Evolutionary conservation across 495 filamentous ascomycete species (phyloP).

Genomic region (Chaetomium cochliodes): DNA sequence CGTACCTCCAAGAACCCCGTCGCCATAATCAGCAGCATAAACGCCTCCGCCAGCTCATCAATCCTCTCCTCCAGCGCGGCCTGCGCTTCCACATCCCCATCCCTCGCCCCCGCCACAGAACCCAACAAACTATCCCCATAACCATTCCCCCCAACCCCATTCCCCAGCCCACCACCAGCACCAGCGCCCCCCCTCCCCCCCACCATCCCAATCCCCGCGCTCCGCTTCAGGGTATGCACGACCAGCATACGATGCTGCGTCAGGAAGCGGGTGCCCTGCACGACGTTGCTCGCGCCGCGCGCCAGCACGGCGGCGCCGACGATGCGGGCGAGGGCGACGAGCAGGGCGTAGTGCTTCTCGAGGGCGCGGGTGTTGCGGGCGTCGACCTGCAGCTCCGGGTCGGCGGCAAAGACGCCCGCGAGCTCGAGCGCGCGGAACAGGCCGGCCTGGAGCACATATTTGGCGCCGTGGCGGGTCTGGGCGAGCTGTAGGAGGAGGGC

Average conservation of each 20-base stretch:
- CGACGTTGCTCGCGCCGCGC: slow-evolving; percentile 76
- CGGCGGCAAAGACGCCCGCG: slow-evolving; percentile 79
- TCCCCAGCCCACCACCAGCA: not conserved
- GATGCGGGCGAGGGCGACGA: slow-evolving; percentile 77
- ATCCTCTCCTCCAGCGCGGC: slow-evolving; percentile 45
- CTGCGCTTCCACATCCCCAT: slow-evolving; percentile 33
- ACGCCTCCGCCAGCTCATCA: slow-evolving; percentile 56
- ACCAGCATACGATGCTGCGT: slow-evolving; percentile 74
- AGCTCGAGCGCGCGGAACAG: slow-evolving; percentile 80
- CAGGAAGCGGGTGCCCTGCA: slow-evolving; percentile 73
- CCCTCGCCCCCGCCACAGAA: slow-evolving; percentile 10
- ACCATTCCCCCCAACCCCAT: not conserved
- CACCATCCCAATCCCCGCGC: slow-evolving; percentile 70
- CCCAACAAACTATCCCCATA: not conserved
- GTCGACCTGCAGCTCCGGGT: slow-evolving; percentile 70
- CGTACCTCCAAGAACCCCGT: slow-evolving; percentile 62
- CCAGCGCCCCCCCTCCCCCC: slow-evolving; percentile 1
- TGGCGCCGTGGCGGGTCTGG: slow-evolving; percentile 75
- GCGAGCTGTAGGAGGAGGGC: slow-evolving; percentile 80
- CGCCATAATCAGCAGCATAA: slow-evolving; percentile 56
- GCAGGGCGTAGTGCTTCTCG: slow-evolving; percentile 76
- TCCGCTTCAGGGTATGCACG: slow-evolving; percentile 86
- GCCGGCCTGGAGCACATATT: slow-evolving; percentile 77
- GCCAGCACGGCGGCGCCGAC: slow-evolving; percentile 75
- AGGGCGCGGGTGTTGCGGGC: slow-evolving; percentile 62